Conservation (phyloP, 768 basidiomycete genomes). For the Boletus subcaerulescens region DNA sequence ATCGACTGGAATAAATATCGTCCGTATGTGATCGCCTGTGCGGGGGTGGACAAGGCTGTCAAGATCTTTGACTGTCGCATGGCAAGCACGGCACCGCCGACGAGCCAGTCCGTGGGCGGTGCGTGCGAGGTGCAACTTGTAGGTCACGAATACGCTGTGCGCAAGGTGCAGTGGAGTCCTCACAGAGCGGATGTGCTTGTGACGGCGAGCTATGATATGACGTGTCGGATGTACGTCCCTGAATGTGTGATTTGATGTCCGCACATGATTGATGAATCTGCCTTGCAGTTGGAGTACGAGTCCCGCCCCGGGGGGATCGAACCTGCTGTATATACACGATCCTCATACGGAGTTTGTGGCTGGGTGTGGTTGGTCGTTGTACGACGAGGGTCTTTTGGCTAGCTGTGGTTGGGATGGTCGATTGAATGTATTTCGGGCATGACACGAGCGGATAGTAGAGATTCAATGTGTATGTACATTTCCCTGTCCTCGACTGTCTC, state of each 20-base stretch:
- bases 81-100: conserved; percentile 54
- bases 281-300: conserved; percentile 68
- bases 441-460: not conserved
- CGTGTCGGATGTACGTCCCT: conserved; percentile 74
- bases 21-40: conserved; percentile 72
- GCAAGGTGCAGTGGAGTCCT: conserved; percentile 88
- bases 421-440: conserved; percentile 70
- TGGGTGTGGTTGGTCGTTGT: conserved; percentile 89
- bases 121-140: conserved; percentile 64
- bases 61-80: conserved; percentile 89
- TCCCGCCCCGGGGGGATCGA: conserved; percentile 44
- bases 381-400: conserved; percentile 81
- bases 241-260: not conserved
- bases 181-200: conserved; percentile 70
- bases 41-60: conserved; percentile 71
- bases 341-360: conserved; percentile 94
- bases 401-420: conserved; percentile 51
- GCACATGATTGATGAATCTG: not conserved
- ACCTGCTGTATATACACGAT: conserved; percentile 72
- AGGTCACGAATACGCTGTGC: conserved; percentile 89
- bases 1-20: conserved; percentile 94
- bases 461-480: not conserved
- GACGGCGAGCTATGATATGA: conserved; percentile 90
- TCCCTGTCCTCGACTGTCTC: no score
- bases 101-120: conserved; percentile 60